Conservation (phyloP, 2,329 filamentous ascomycete species). For the Pseudogymnoascus sp. region DNA sequence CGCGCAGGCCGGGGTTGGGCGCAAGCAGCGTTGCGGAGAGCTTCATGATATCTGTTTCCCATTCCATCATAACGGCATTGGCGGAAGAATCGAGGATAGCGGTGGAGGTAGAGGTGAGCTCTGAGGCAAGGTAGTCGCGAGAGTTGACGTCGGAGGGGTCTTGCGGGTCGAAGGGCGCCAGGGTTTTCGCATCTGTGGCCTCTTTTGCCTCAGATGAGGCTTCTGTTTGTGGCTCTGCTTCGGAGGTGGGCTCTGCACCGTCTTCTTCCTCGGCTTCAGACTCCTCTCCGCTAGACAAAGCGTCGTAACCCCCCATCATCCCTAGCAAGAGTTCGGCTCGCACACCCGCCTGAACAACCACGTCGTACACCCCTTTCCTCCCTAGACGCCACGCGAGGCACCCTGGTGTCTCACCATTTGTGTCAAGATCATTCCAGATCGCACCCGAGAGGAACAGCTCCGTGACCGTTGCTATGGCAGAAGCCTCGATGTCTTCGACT, state of each 20-base stretch:
- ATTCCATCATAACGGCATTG: constrained; percentile 91
- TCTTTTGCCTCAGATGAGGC: constrained; percentile 22
- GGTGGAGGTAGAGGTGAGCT: constrained; percentile 54
- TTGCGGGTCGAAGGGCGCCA: constrained; percentile 23
- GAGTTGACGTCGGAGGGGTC: constrained; percentile 45
- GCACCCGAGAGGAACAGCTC: constrained; percentile 80
- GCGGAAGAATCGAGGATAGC: constrained; percentile 65
- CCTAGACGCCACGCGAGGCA: constrained; percentile 71
- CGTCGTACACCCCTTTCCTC: constrained; percentile 62
- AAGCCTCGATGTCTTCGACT: constrained; percentile 42
- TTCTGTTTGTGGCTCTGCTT: constrained; percentile 22
- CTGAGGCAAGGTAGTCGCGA: constrained; percentile 60
- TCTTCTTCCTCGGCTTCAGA: constrained; percentile 36
- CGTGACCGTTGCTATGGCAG: constrained; percentile 58
- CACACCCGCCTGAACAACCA: constrained; percentile 84
- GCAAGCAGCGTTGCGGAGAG: constrained; percentile 63
- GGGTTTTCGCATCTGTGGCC: constrained; percentile 14
- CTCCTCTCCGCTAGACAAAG: constrained; percentile 47
- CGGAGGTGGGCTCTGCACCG: constrained; percentile 26
- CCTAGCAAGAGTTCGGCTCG: constrained; percentile 81
- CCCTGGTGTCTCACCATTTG: constrained; percentile 80
- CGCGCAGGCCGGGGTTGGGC: constrained; percentile 50
- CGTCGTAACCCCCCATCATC: constrained; percentile 73
- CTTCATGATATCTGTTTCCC: constrained; percentile 83
- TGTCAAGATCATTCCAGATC: constrained; percentile 95